A percentile compares a stretch with the other conserved stretches of the same genome.
Conservation (phyloP, 306 rosid species). For the Cucumis hystrix region DNA sequence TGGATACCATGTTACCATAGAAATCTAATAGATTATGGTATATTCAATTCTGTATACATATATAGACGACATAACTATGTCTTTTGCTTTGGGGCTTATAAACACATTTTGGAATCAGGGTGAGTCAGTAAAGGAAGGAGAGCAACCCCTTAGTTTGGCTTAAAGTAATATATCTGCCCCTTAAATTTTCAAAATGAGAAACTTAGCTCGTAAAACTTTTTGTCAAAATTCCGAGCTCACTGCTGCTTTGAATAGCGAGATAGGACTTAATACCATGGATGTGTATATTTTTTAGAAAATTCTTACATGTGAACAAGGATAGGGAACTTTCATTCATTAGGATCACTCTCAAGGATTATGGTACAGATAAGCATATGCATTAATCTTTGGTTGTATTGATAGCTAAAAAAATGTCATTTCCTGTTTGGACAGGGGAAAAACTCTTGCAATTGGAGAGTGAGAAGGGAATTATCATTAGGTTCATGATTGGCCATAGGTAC, state of each 20-base stretch:
- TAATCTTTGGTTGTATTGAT: not conserved
- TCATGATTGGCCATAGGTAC: constrained; percentile 98
- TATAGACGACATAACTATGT: not conserved
- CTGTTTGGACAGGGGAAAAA: constrained; percentile 54
- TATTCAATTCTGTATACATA: not conserved
- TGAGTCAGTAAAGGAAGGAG: not conserved
- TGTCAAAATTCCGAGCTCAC: not conserved
- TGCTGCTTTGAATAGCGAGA: not conserved
- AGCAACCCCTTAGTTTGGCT: not conserved
- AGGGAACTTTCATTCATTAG: not conserved
- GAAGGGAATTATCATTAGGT: constrained; percentile 88
- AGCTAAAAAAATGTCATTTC: constrained; percentile 5
- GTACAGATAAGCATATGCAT: not conserved
- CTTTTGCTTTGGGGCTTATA: not conserved
- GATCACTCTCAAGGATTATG: not conserved
- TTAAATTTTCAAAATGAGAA: not conserved
- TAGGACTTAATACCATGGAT: not conserved
- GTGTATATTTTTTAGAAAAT: not conserved
- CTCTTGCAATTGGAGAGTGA: constrained; percentile 78
- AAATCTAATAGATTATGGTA: not conserved
- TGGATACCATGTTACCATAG: not conserved
- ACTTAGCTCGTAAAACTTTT: not conserved
- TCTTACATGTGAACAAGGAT: not conserved
- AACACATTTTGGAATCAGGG: not conserved
- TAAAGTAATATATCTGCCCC: not conserved